These are phyloP conservation scores for Dothiorella sarmentorum DNA, from an alignment of 2,329 filamentous ascomycete genomes.

Conservation along the genomic window DNA sequence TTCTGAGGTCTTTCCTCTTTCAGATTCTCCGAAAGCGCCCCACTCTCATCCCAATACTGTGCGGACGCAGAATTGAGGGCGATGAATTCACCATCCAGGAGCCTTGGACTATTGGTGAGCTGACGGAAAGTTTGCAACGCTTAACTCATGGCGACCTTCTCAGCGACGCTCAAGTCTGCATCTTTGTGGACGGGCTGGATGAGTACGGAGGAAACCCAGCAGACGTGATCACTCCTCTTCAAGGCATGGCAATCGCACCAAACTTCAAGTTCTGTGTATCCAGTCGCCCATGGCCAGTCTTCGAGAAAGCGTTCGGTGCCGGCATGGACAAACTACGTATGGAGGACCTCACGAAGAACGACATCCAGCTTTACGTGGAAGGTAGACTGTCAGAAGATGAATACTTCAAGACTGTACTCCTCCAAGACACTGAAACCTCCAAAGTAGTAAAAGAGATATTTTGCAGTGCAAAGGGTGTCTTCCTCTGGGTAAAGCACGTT, in stretches of 20 bases:
- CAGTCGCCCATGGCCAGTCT: constrained; percentile 22
- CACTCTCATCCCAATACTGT: not conserved
- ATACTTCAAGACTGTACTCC: not conserved
- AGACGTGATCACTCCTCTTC: not conserved
- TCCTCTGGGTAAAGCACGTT: constrained; percentile 12
- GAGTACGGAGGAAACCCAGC: constrained; percentile 22
- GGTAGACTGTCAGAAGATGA: not conserved
- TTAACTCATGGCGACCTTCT: not conserved
- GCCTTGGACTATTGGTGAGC: not conserved
- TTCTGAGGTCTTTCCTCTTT: constrained; percentile 27
- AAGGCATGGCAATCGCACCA: not conserved
- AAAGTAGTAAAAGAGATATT: not conserved
- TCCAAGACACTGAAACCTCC: no score
- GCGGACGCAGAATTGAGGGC: not conserved
- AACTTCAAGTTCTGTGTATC: constrained; percentile 23
- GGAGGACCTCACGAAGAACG: not conserved
- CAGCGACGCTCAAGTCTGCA: constrained; percentile 7
- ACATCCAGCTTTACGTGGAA: not conserved
- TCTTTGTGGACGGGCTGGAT: constrained; percentile 26
- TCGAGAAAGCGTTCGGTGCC: constrained; percentile 14
- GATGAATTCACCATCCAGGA: not conserved
- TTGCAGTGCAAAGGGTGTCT: not conserved
- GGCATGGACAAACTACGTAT: not conserved
- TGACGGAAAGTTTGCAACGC: not conserved
- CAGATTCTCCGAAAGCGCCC: constrained; percentile 19